Base-by-base conservation (phyloP, 495 filamentous ascomycete genomes). In the Lichina pygmaea region DNA sequence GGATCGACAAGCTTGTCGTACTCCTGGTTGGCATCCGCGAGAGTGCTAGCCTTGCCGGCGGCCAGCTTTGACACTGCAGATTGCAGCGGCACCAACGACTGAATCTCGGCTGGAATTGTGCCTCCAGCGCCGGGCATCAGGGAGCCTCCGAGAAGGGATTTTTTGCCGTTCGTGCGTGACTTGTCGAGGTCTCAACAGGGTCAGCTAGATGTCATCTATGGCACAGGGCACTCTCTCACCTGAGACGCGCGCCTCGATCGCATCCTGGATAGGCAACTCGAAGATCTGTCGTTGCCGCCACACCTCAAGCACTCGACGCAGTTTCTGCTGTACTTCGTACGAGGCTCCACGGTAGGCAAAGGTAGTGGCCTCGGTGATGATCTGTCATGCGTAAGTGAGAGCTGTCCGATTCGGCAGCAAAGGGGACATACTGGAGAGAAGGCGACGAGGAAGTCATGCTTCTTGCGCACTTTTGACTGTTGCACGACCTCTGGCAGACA, bases 201-300 rank as follows among this genome's bases (percentile, higher is more conserved):
- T 51, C 34, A 43, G 30, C 42, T 9, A 7, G 17, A 49, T 6
- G 9, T 12, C 10, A 7, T 44, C 31, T 34, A 10, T 12, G 11
- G 13, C 24, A 13, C 6, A 24, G 24, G 8, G 16, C 8, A 6
- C 10, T 38, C 5, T 13, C 56, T 49, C 68, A 86, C 81, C 86
- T 47, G 83, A 77, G 16, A 95, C 63, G 31, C 76, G 68, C 37
- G 70, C 62, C 47, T 94, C 86, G 34, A 93, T 72, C 15, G 72
- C 72, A 38, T 78, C 73, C 53, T 89, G 72, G 43, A 89, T 78
- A 1, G 74, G 70, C 2, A 53, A 51, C 44, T 86, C 81, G 52
- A 99, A 99, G n/a, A 99, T 81, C 43, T 62, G 61, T 12, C 89
- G 70, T 49, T 82, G 72, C 55, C 78, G 73, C 91, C 89, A 95